Evolutionary conservation across 164 flowering plant species (phyloP), one percentile per base, ranked within the genome.

Genomic region (Magnolia kwangsiensis): DNA sequence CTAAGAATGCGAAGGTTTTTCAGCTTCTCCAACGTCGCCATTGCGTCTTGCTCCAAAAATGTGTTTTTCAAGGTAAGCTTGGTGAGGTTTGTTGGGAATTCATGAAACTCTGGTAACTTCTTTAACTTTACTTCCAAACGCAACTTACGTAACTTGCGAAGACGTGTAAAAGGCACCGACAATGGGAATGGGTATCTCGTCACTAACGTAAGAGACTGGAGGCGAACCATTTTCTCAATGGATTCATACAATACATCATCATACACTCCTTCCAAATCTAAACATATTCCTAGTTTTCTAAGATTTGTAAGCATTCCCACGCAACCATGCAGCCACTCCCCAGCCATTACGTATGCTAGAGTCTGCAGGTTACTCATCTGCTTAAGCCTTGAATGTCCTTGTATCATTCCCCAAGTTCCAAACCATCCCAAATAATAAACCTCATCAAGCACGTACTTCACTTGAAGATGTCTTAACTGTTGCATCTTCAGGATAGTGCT

Each of bases 261-360:
- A 37, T 37, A 37, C 7, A 5, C 45, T 37, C 45, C 45, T 37
- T 37, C 45, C 4, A 3, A 3, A 37, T 37, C 45, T 37, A 37
- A 37, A 37, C 4, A 3, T 37, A 37, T 37, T 37, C 45, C 45
- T 37, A 37, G 45, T 37, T 37, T 37, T 37, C 45, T 37, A 37
- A 37, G 45, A 37, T 37, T 37, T 3, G 7, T 37, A 5, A 1
- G 78, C 59, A 75, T 78, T 83, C 37, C 74, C 21, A 67, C 18
- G 4, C 31, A 9, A 14, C 69, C 69, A 11, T 67, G 0, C 16
- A 67, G 6, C 24, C 23, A 8, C 3, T 19, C 7, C 1, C 18
- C 31, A 23, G 71, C 16, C 45, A 3, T 5, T 14, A 24, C 29
- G 14, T 7, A 45, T 64, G 29, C 21, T 24, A 24, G 61, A 24